phyloP scores from a whole-genome alignment of 495 filamentous ascomycete species.

The Apiosordaria backusii region DNA sequence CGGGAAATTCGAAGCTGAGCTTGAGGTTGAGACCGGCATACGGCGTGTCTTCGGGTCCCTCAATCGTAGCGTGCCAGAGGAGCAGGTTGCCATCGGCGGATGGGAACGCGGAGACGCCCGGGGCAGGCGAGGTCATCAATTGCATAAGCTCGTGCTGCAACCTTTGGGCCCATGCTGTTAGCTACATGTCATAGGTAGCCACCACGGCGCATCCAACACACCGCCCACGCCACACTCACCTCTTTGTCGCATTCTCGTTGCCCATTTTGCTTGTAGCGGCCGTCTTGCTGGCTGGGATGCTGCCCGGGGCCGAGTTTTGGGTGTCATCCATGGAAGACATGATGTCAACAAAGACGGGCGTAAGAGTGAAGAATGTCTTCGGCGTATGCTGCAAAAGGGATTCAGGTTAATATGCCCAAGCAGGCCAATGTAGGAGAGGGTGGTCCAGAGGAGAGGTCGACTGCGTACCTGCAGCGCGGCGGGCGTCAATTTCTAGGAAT shows the following conservation, averaged over 20 bases:
- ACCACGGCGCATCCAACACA: background rate
- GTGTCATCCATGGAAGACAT: slow-evolving; percentile 73
- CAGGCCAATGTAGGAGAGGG: background rate
- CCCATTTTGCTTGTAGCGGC: slow-evolving; percentile 53
- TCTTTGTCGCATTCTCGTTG: slow-evolving; percentile 71
- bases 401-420: slow-evolving; percentile 24
- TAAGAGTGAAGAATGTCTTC: slow-evolving; percentile 18
- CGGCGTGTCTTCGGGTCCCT: slow-evolving; percentile 84
- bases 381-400: slow-evolving; percentile 14
- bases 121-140: slow-evolving; percentile 90
- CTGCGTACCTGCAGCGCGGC: slow-evolving; percentile 24
- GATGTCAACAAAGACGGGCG: slow-evolving; percentile 11
- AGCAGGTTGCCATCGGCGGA: slow-evolving; percentile 85
- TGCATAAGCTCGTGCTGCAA: slow-evolving; percentile 97
- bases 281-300: slow-evolving; percentile 54
- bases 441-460: slow-evolving; percentile 2
- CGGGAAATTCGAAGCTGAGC: slow-evolving; percentile 85
- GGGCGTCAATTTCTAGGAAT: slow-evolving; percentile 20
- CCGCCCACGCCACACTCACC: slow-evolving; percentile 46
- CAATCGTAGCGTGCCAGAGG: slow-evolving; percentile 89
- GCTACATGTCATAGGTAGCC: background rate
- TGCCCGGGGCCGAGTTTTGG: slow-evolving; percentile 67
- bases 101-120: slow-evolving; percentile 94
- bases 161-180: slow-evolving; percentile 45
- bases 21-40: slow-evolving; percentile 89